A percentile compares a stretch with the other conserved stretches of the same genome.
Evolutionary conservation across 192 early-diverging fungal genomes (phyloP).

Genomic region (Coemansia nantahalensis): DNA sequence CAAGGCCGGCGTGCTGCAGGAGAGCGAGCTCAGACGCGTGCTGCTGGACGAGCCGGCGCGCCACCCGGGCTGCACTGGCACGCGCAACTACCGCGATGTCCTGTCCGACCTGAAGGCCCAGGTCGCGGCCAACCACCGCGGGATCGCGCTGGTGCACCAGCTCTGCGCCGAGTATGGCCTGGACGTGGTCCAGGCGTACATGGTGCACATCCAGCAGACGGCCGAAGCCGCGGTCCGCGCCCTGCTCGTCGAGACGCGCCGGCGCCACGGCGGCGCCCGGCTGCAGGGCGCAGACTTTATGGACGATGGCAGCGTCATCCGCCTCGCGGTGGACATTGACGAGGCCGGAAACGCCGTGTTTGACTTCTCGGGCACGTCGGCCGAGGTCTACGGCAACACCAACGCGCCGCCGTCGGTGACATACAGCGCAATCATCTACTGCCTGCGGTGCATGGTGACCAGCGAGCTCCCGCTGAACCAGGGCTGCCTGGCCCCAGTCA

Average conservation of each 20-base stretch:
- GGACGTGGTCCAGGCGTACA: conserved; percentile 91
- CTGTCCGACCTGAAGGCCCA: conserved; percentile 96
- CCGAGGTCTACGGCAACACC: conserved; percentile 85
- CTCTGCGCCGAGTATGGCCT: conserved; percentile 85
- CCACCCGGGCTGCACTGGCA: conserved; percentile 82
- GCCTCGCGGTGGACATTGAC: conserved; percentile 71
- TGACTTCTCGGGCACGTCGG: conserved; percentile 91
- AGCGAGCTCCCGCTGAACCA: conserved; percentile 94
- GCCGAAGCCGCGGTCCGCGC: conserved; percentile 82
- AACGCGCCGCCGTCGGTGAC: conserved; percentile 77
- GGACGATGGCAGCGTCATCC: conserved; percentile 91
- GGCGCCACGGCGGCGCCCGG: conserved; percentile 39
- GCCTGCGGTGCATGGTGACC: conserved; percentile 85
- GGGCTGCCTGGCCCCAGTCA: conserved; percentile 86
- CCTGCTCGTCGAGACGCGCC: conserved; percentile 63
- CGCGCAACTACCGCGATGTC: conserved; percentile 86
- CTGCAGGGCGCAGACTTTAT: conserved; percentile 68
- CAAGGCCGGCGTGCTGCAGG: conserved; percentile 74
- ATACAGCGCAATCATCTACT: conserved; percentile 96
- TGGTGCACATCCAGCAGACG: conserved; percentile 87
- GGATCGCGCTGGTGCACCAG: conserved; percentile 76
- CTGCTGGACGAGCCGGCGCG: conserved; percentile 79
- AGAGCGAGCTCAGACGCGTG: conserved; percentile 70
- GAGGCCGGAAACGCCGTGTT: conserved; percentile 77
- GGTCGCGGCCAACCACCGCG: conserved; percentile 94